These are phyloP conservation scores for Angomonas desouzai DNA, from an alignment of 208 protist genomes.

Conservation along the genomic window DNA sequence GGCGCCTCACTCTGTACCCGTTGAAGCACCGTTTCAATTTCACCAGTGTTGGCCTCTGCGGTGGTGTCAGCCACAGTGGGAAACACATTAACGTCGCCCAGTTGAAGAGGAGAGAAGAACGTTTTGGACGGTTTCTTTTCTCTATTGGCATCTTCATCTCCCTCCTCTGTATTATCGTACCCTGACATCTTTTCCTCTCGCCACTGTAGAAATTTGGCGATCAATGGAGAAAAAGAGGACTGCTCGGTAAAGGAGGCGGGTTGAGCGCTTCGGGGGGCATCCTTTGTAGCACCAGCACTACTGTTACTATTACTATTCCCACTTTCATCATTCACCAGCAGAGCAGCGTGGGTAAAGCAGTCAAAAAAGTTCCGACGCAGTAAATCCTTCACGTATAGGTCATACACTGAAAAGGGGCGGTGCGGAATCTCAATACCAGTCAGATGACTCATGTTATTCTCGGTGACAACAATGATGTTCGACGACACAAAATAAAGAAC, in stretches of 20 bases:
- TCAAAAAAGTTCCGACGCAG: neutral
- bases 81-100: neutral
- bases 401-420: neutral
- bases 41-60: too few relatives aligned
- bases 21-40: neutral
- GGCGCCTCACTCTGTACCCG: neutral
- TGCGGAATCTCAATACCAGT: neutral
- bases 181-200: neutral
- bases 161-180: neutral
- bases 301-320: neutral
- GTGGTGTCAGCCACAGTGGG: neutral
- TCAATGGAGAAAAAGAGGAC: neutral
- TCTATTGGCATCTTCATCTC: neutral
- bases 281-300: neutral
- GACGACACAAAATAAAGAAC: neutral
- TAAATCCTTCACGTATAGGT: neutral
- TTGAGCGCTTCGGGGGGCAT: neutral
- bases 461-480: neutral
- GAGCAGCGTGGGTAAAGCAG: neutral
- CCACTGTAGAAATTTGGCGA: constrained; percentile 1
- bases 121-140: neutral
- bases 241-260: neutral
- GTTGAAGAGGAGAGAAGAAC: neutral
- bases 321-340: neutral
- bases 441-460: neutral